These are phyloP conservation scores for Fusarium solani-melongenae DNA, from an alignment of 2,329 filamentous ascomycete species.

Conservation along the genomic window DNA sequence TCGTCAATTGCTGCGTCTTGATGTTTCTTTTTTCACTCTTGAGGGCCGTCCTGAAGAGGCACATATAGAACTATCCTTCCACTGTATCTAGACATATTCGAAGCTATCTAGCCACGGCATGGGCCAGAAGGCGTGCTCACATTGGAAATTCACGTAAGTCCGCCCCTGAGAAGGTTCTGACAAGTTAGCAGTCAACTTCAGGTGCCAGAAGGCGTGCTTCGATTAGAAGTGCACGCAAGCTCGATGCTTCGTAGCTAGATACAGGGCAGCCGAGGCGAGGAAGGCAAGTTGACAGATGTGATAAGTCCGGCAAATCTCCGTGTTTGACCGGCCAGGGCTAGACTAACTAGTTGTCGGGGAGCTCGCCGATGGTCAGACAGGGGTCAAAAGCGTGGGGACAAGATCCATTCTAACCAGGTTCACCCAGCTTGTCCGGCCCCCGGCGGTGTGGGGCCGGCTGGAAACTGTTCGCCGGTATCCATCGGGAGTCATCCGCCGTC, in stretches of 20 bases:
- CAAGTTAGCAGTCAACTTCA: not conserved
- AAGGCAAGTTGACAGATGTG: not conserved
- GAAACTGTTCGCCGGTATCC: not conserved
- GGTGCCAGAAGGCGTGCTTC: not conserved
- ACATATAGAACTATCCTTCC: not conserved
- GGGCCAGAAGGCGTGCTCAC: not conserved
- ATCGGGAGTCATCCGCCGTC: not conserved
- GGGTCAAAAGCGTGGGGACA: not conserved
- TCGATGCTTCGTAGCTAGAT: not conserved
- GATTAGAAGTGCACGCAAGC: not conserved
- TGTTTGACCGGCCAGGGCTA: not conserved
- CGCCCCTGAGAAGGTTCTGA: not conserved
- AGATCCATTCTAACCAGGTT: not conserved
- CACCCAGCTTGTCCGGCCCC: not conserved
- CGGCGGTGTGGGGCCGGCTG: not conserved
- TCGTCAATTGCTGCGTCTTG: not conserved
- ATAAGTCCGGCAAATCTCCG: not conserved
- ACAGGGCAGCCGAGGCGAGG: not conserved
- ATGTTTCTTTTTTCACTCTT: not conserved
- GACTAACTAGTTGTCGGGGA: not conserved
- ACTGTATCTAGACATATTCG: not conserved
- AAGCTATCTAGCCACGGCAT: not conserved
- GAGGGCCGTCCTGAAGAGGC: no score
- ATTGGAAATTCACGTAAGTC: not conserved
- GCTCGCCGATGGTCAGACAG: not conserved